A percentile compares a stretch with the other conserved stretches of the same genome.
Conservation (phyloP, 148 eudicot species). For the Rhododendron kiyosumense region DNA sequence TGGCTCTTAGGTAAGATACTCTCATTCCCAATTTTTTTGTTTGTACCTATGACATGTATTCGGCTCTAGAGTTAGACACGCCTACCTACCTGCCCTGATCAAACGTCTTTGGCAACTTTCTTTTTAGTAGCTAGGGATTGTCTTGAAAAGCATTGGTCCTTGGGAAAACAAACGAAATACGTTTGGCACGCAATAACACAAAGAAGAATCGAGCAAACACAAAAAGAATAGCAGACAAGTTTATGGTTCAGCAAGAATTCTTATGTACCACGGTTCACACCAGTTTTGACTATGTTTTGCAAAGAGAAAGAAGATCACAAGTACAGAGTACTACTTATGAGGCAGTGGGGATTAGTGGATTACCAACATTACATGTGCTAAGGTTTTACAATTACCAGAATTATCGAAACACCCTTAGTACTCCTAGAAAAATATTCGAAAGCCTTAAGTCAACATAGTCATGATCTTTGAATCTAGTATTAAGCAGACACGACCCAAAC, state of each 20-base stretch:
- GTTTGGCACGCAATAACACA: neutral
- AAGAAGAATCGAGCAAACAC: neutral
- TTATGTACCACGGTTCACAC: neutral
- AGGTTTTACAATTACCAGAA: neutral
- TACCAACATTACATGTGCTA: neutral
- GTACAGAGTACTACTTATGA: neutral
- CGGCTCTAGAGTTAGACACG: neutral
- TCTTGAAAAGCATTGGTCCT: neutral
- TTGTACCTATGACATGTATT: too few relatives aligned
- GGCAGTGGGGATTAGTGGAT: neutral
- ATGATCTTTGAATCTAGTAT: neutral
- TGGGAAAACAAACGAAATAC: neutral
- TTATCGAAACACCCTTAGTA: neutral
- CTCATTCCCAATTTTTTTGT: neutral
- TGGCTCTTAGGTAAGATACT: slow-evolving; percentile 62
- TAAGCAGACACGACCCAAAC: neutral
- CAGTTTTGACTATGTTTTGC: neutral
- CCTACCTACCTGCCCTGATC: neutral
- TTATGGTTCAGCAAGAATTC: neutral
- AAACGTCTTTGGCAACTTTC: neutral
- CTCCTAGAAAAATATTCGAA: neutral
- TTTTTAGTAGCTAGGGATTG: neutral
- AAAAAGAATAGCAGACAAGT: neutral
- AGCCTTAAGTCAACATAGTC: neutral
- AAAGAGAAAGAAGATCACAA: neutral